Base-by-base conservation (phyloP, 164 flowering plant species). In the Kalanchoe fedtschenkoi region DNA sequence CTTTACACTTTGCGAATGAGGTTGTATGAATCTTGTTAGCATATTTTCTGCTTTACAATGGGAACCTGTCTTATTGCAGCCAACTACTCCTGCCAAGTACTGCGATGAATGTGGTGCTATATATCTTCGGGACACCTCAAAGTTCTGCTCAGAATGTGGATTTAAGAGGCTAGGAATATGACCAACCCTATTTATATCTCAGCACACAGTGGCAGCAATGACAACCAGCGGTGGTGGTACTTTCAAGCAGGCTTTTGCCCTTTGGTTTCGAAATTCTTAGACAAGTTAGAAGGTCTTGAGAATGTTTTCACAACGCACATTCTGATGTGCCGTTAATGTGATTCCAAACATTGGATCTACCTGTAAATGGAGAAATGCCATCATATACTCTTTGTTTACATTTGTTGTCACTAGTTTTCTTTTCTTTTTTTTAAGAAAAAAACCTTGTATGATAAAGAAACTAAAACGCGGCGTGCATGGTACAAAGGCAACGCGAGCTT, bases 131-230 rank as follows among this genome's bases (percentile, higher is more conserved):
- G 96, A 91, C 68, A 88, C 89, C 47, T 93, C 97, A 33, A 93
- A 93, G 73, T 93, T 83, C 72, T 93, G 99, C 79, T 85, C 97
- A 30, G 93, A 88, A 73, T 88, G 97, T 59, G 96, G 99, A 61
- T 65, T 72, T 21, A 90, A 88, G 81, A 80, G 99, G 77, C 67
- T 87, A 44, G 96, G 99, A 69, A 87, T 67, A 16, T 93, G 75
- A 91, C 34, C 26, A 32, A 30, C 32, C 43, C 16, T 42, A 22
- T 22, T 2, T 7, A 6, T 24, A 4, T 1, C 38, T 15, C 21
- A 22, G n/a, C 47, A 42, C n/a, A n/a, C n/a, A 13, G 46, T 42
- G 43, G 43, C 15, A 39, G 43, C 43, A 39, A 39, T 39, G 15
- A 15, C 43, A 39, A 39, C 10, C 43, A n/a, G n/a, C n/a, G n/a